phyloP scores from a whole-genome alignment of 495 filamentous ascomycete genomes.

The Penicillium psychrofluorescens region DNA sequence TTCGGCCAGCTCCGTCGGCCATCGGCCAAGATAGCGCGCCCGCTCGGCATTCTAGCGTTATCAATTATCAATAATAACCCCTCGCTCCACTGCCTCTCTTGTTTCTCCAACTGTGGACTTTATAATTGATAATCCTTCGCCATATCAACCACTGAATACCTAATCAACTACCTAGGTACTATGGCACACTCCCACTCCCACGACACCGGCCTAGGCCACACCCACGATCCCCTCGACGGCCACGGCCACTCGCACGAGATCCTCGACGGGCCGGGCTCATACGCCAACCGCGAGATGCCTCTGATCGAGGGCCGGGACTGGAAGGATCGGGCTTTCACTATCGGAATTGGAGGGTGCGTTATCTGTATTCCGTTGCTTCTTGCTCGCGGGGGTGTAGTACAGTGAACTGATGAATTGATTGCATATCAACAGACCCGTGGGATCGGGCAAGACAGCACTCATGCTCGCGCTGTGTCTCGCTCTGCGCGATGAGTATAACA shows the following conservation, averaged over 20 bases:
- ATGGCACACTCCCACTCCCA: constrained; percentile 54
- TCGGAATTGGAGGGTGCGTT: constrained; percentile 90
- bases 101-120: background rate
- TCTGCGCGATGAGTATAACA: constrained; percentile 68
- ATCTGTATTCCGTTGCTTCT: too few relatives aligned
- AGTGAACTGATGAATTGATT: too few relatives aligned
- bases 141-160: background rate
- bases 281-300: constrained; percentile 85
- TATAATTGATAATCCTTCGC: too few relatives aligned
- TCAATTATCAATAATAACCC: too few relatives aligned
- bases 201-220: constrained; percentile 43
- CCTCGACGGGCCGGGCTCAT: constrained; percentile 88
- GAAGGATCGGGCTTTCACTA: constrained; percentile 85
- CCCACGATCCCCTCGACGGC: constrained; percentile 61
- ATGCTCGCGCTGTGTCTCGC: constrained; percentile 85
- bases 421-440: constrained; percentile 64
- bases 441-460: constrained; percentile 93
- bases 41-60: constrained; percentile 11
- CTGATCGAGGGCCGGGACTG: constrained; percentile 82
- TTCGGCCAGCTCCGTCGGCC: constrained; percentile 9
- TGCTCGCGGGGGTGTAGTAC: too few relatives aligned
- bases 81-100: constrained; percentile 9
- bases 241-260: constrained; percentile 97
- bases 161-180: background rate
- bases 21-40: constrained; percentile 5